Evolutionary conservation across 805 yeast species (phyloP), one percentile per base, ranked within the genome.

Genomic region (Tetrapisispora arboricola): DNA sequence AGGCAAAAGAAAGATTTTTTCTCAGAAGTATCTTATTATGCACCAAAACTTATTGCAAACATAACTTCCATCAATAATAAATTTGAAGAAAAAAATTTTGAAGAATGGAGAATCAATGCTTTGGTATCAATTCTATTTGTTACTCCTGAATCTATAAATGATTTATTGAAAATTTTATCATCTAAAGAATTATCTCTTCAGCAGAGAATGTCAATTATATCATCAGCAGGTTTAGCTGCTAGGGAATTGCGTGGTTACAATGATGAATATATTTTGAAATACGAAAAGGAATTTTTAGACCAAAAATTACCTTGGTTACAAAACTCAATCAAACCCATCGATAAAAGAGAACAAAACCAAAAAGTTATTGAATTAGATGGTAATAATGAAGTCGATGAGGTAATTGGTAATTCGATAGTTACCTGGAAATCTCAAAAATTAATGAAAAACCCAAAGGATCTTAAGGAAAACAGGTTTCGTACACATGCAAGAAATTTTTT

Each of bases 121-220:
- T 51, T 87, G 55, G 73, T 80, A 6, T 76, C 92, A 2, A 66
- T 85, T 1, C 63, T 84, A 15, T 78, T 73, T 0, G 65, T 78
- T 0, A 68, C 68, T 36, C 76, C 85, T 0, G 53, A 63, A 1
- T 66, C 70, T 21, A 54, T 78, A 0, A 48, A 60, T 0, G 51
- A 57, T 9, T 49, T 61, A 6, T 50, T 73, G 31, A 54, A 65
- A 21, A 57, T 79, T 15, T 63, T 87, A 15, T 64, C 75, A 27
- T 67, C 71, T 0, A 87, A 88, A 0, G 98, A 90, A 53, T 76
- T 81, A 46, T 85, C 95, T 0, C 57, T 92, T 16, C 92, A 83
- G 45, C 88, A 80, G 44, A 61, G 97, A 36, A 67, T 88, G 62
- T 63, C 74, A 22, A 66, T 88, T 8, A 58, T 92, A 16, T 75